phyloP scores from a whole-genome alignment of 208 protist genomes.

The Leishmania martiniquensis region DNA sequence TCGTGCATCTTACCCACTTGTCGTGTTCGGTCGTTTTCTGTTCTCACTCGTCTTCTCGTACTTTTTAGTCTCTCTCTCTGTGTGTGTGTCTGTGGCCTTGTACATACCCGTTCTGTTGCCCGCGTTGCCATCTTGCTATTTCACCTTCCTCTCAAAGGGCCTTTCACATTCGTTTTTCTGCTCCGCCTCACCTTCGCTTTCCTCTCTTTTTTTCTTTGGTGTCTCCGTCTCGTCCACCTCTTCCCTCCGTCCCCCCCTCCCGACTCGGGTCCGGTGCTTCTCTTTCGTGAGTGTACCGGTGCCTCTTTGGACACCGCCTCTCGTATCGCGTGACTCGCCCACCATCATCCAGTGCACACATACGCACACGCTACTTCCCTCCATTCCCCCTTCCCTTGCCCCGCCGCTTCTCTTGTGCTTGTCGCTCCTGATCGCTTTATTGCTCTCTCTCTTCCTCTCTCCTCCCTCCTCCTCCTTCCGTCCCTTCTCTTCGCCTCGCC shows the following conservation, averaged over 20 bases:
- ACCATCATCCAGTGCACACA: background rate
- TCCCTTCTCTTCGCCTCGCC: too few species aligned
- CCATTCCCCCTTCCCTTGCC: background rate
- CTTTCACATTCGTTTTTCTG: background rate
- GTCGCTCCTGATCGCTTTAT: background rate
- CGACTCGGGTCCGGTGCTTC: background rate
- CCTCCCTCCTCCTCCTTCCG: background rate
- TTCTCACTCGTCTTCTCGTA: background rate
- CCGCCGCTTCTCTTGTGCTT: background rate
- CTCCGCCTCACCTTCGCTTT: background rate
- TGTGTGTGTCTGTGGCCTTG: background rate
- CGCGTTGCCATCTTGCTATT: too few species aligned
- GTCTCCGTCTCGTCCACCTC: background rate
- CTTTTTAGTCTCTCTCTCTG: background rate
- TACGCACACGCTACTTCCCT: background rate
- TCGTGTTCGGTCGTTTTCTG: too few species aligned
- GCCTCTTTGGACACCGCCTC: background rate
- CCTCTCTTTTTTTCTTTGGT: background rate
- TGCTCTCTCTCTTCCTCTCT: background rate
- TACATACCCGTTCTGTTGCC: too few species aligned
- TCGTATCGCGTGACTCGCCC: background rate
- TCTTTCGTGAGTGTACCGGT: background rate
- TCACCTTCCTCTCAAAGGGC: background rate
- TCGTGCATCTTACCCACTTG: background rate
- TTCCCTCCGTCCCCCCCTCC: background rate